Evolutionary conservation across 2,329 filamentous ascomycete species (phyloP).

Genomic region (Fusarium sp.): DNA sequence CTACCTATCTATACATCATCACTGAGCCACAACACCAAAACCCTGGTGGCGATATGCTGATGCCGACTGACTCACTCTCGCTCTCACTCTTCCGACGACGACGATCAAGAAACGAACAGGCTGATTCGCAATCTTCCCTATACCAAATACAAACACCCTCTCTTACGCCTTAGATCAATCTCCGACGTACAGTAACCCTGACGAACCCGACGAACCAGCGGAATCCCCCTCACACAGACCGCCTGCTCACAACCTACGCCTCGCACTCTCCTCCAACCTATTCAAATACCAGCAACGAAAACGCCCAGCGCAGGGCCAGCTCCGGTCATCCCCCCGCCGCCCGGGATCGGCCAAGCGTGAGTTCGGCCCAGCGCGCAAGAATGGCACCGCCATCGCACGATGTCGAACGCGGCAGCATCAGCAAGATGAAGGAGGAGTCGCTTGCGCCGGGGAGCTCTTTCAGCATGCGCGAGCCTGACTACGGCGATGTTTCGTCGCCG

Average conservation of each 20-base stretch:
- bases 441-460: conserved; percentile 59
- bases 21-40: conserved; percentile 1
- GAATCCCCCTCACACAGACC: conserved; percentile 19
- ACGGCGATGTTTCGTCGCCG: conserved; percentile 51
- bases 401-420: conserved; percentile 65
- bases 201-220: conserved; percentile 29
- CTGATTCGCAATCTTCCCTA: neutral
- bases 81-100: conserved; percentile 20
- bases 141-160: conserved; percentile 7
- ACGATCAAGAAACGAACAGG: conserved; percentile 23
- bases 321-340: conserved; percentile 26
- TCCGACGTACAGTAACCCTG: conserved; percentile 26
- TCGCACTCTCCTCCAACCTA: conserved; percentile 25
- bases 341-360: conserved; percentile 33
- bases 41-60: conserved; percentile 38
- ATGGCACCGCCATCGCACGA: conserved; percentile 56
- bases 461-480: conserved; percentile 61
- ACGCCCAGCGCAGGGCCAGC: conserved; percentile 28
- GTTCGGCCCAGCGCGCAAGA: conserved; percentile 46
- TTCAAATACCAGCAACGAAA: conserved; percentile 13
- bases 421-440: conserved; percentile 66
- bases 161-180: neutral
- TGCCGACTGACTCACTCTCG: conserved; percentile 26
- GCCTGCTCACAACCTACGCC: conserved; percentile 27
- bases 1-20: conserved; percentile 1